Percentiles rank a stretch among this genome's conserved stretches.
These are phyloP conservation scores for Chlamydomonas schloesseri DNA, from an alignment of 139 green algal species.

Conservation along the genomic window DNA sequence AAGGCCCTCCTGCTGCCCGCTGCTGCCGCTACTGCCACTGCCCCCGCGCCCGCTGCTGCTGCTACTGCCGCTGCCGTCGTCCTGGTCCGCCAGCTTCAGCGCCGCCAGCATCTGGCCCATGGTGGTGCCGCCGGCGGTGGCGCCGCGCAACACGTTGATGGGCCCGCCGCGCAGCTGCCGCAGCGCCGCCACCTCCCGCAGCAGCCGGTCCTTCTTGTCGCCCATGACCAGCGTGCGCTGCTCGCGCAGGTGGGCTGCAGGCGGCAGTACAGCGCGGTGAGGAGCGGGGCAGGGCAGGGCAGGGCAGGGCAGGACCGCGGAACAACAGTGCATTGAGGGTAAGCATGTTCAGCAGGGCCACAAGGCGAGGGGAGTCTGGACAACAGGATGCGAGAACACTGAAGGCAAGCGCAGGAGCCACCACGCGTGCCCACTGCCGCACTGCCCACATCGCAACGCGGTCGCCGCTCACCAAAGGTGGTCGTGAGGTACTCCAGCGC, in stretches of 20 bases:
- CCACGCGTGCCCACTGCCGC: no score
- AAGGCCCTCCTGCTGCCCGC: neutral
- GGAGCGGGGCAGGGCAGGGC: neutral
- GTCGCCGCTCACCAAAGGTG: conserved; percentile 14
- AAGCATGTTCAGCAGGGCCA: no score
- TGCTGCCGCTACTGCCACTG: no score
- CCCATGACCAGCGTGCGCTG: conserved; percentile 45
- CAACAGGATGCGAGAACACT: no score
- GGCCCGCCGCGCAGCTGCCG: conserved; percentile 1
- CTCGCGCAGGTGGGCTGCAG: conserved; percentile 38
- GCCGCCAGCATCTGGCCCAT: conserved; percentile 39
- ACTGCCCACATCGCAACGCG: no score
- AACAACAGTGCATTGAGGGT: no score
- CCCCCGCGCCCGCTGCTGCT: neutral
- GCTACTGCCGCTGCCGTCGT: neutral
- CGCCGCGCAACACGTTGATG: conserved; percentile 43
- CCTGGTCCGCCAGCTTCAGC: conserved; percentile 32
- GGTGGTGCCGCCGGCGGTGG: neutral
- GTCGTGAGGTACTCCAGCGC: conserved; percentile 40
- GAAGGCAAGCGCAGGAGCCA: no score
- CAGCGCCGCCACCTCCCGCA: conserved; percentile 27
- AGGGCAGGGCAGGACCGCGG: neutral
- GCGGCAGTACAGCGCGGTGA: neutral
- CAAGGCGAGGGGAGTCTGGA: no score
- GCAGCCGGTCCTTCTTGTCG: conserved; percentile 40